These are phyloP conservation scores for Gautieria morchelliformis DNA, from an alignment of 768 basidiomycete genomes.

Conservation along the genomic window DNA sequence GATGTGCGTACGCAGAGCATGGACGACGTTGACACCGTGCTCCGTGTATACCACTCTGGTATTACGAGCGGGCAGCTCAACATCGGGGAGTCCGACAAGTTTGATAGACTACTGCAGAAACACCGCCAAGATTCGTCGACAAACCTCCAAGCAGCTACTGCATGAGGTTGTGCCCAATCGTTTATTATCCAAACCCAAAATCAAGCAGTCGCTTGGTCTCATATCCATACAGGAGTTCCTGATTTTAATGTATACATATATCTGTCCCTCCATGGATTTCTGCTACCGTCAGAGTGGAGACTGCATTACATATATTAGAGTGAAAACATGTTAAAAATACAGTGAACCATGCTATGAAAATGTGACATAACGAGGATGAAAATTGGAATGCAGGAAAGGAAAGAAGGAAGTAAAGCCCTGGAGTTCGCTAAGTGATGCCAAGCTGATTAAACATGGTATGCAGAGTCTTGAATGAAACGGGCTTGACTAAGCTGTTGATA, in stretches of 20 bases:
- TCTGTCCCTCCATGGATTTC: too few relatives aligned
- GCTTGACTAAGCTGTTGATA: conserved; percentile 71
- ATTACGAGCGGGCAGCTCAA: conserved; percentile 87
- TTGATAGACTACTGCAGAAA: conserved; percentile 77
- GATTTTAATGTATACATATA: too few relatives aligned
- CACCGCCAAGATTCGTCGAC: conserved; percentile 42
- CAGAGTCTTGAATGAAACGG: conserved; percentile 87
- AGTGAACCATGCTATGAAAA: neutral
- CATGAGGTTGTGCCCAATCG: neutral
- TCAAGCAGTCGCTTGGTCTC: neutral
- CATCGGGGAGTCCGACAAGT: conserved; percentile 87
- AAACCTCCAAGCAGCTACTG: neutral
- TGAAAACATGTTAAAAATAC: neutral
- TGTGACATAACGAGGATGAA: neutral
- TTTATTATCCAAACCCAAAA: neutral
- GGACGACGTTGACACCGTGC: conserved; percentile 96
- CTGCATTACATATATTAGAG: neutral
- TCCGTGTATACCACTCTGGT: conserved; percentile 92
- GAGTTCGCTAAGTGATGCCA: conserved; percentile 34
- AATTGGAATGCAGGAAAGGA: neutral
- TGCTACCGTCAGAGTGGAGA: too few relatives aligned
- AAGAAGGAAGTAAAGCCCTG: too few relatives aligned
- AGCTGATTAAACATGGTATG: conserved; percentile 76
- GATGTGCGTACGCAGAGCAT: conserved; percentile 97
- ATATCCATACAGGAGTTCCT: neutral